phyloP scores from a whole-genome alignment of 768 basidiomycete species.

The Phlegmacium glaucopus region DNA sequence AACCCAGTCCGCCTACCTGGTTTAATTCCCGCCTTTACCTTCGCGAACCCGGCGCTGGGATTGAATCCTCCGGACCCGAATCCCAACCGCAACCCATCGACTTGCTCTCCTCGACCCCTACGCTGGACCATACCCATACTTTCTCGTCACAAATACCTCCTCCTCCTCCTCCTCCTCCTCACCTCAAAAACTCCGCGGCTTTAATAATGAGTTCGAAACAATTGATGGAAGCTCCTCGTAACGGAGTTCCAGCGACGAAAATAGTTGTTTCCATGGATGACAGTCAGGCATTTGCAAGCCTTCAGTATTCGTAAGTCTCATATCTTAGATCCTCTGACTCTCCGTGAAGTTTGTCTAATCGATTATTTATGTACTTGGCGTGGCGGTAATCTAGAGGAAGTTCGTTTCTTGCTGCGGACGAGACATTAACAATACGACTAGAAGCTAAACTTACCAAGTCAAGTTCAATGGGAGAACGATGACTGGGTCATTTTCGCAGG shows the following conservation, averaged over 20 bases:
- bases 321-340: too few species aligned
- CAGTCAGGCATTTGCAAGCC: conserved; percentile 12
- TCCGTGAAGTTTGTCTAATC: background rate
- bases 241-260: conserved; percentile 13
- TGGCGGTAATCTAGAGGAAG: conserved; percentile 29
- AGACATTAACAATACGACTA: conserved; percentile 34
- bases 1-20: conserved; percentile 56
- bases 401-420: conserved; percentile 39
- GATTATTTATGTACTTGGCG: background rate
- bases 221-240: conserved; percentile 8
- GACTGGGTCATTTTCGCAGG: too few species aligned
- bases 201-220: background rate
- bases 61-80: background rate
- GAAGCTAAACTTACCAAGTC: conserved; percentile 42
- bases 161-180: too few species aligned
- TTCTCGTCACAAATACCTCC: too few species aligned
- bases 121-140: too few species aligned
- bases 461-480: too few species aligned
- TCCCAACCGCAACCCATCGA: background rate
- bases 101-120: too few species aligned
- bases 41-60: conserved; percentile 17
- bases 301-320: conserved; percentile 38
- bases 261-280: conserved; percentile 16
- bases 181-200: background rate
- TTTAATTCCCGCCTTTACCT: conserved; percentile 44